A percentile compares a stretch with the other conserved stretches of the same genome.
Conservation (phyloP, 139 green algal species). For the Volvox africanus region DNA sequence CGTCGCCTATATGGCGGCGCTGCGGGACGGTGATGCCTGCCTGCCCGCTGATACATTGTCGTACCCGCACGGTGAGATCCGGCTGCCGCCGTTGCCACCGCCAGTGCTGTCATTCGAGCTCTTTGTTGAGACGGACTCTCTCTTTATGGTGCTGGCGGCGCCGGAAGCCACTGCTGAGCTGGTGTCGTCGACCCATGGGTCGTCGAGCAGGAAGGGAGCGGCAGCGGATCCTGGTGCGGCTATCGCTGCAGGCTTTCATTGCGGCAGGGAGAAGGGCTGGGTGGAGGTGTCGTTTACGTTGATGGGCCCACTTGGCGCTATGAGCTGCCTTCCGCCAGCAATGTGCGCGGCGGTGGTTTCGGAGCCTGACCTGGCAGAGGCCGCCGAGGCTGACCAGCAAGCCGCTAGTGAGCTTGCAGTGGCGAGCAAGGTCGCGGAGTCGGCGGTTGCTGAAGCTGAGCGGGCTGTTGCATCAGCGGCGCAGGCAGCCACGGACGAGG, state of each 20-base stretch:
- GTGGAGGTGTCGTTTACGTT: slow-evolving; percentile 36
- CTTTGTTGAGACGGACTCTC: not conserved
- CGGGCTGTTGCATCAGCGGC: too few species aligned
- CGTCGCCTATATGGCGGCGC: not conserved
- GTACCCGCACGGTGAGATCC: slow-evolving; percentile 8
- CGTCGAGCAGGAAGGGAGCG: not conserved
- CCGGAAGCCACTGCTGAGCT: not conserved
- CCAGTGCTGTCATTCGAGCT: not conserved
- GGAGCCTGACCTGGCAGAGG: not conserved
- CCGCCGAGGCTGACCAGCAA: not conserved
- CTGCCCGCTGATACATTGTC: slow-evolving; percentile 25
- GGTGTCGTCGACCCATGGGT: not conserved
- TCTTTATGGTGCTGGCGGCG: not conserved
- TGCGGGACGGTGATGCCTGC: not conserved
- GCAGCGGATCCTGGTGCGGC: not conserved
- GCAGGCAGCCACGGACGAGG: too few species aligned
- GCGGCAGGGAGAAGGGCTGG: not conserved
- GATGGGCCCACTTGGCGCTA: slow-evolving; percentile 7
- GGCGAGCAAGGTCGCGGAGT: too few species aligned
- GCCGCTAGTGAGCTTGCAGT: not conserved
- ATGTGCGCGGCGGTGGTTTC: slow-evolving; percentile 3
- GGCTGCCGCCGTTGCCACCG: slow-evolving; percentile 9
- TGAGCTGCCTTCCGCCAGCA: slow-evolving; percentile 31
- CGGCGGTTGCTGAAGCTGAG: too few species aligned
- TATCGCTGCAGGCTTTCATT: not conserved